These are phyloP conservation scores for Cercospora sp. DNA, from an alignment of 2,329 filamentous ascomycete species.

Conservation along the genomic window DNA sequence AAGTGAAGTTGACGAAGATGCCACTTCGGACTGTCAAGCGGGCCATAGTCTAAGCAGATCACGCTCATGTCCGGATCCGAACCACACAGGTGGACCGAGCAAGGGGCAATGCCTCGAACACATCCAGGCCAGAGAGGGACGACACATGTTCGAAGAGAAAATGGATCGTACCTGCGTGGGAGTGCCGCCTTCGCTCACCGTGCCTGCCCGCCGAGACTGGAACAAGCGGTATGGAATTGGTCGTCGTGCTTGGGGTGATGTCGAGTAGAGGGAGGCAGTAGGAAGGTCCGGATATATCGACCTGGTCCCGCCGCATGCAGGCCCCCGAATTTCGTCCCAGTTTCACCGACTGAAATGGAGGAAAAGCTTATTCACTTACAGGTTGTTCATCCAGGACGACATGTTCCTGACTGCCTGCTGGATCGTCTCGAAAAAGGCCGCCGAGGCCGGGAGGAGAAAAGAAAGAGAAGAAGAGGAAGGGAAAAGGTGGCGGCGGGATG, in stretches of 20 bases:
- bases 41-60: neutral
- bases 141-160: neutral
- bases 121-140: neutral
- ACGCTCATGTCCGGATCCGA: neutral
- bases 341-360: constrained; percentile 26
- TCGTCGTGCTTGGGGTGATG: neutral
- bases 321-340: constrained; percentile 27
- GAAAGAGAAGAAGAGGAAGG: neutral
- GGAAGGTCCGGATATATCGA: constrained; percentile 20
- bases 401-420: constrained; percentile 27
- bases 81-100: neutral
- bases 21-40: neutral
- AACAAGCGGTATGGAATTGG: neutral
- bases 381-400: constrained; percentile 44
- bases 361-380: constrained; percentile 37
- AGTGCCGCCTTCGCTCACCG: neutral
- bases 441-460: neutral
- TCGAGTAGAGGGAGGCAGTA: constrained; percentile 3
- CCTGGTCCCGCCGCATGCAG: constrained; percentile 26
- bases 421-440: neutral
- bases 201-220: neutral
- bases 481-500: neutral
- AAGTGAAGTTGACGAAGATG: neutral
- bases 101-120: neutral
- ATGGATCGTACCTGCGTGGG: neutral